Evolutionary conservation across 768 basidiomycete genomes (phyloP), one percentile per base, ranked within the genome.

Genomic region (Lactarius hatsudake): DNA sequence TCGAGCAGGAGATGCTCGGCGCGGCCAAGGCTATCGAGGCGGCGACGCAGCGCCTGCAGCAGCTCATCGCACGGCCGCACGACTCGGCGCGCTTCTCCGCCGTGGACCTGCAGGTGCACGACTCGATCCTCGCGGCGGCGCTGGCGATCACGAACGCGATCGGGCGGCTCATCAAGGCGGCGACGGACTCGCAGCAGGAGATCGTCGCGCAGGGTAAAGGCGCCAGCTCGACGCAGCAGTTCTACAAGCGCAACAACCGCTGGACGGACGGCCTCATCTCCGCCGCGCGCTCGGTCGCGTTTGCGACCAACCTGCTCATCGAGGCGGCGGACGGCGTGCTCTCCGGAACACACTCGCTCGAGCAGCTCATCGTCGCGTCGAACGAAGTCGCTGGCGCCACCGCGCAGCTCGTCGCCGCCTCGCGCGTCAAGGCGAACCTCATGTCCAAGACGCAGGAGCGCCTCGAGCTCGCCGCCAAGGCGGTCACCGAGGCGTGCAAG

Each of bases 251-350:
- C 67, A 98, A 99, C 86, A 98, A 98, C 78, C 86, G 97, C 67
- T 99, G 97, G 97, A 99, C 97, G 54, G 97, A 99, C 77, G 97
- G 97, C 71, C 88, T 99, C 71, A 95, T 98, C 73, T 96, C 94
- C 42, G 97, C 97, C 42, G 97, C 97, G 23, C 98, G 97, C 78
- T 86, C 97, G 10, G 97, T 99, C 63, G 97, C 97, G 3, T 97
- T 96, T 72, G 95, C 97, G 12, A 98, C 97, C 40, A 92, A 87
- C 71, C 79, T 98, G 66, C 86, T 99, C 68, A 99, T 99, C 76
- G 96, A 99, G 77, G 92, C 90, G 70, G 97, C 97, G 20, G 97
- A 99, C 76, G 97, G 97, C 66, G 96, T 99, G 54, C 84, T 98
- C 69, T 94, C 93, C 0, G 97, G 96, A 15, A 96, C 94, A 18